A percentile compares a stretch with the other conserved stretches of the same genome.
These are phyloP conservation scores for Cicer arietinum DNA, from an alignment of 306 rosid genomes.

Conservation along the genomic window DNA sequence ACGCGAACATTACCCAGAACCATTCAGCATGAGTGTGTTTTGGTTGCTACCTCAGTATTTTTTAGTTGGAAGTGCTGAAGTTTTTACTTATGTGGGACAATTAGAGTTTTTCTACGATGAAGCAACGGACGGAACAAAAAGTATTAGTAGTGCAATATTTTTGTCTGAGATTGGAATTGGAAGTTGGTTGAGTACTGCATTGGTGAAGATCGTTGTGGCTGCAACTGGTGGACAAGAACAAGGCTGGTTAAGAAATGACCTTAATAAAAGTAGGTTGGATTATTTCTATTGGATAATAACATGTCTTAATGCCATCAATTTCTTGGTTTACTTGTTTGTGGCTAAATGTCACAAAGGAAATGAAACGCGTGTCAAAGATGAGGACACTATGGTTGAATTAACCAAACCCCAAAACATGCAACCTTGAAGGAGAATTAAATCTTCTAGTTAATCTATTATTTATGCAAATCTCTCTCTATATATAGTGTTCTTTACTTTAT, in stretches of 20 bases:
- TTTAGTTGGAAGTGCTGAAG: slow-evolving; percentile 63
- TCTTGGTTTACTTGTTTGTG: slow-evolving; percentile 49
- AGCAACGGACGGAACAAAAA: slow-evolving; percentile 69
- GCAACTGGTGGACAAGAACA: slow-evolving; percentile 46
- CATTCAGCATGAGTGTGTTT: slow-evolving; percentile 54
- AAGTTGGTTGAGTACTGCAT: slow-evolving; percentile 60
- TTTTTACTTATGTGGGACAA: slow-evolving; percentile 72
- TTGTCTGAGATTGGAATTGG: slow-evolving; percentile 62
- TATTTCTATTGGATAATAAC: slow-evolving; percentile 63
- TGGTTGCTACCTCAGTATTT: slow-evolving; percentile 73
- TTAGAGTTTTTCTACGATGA: slow-evolving; percentile 73
- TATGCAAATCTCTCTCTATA: neutral
- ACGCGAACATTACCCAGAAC: slow-evolving; percentile 32
- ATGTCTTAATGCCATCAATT: slow-evolving; percentile 47
- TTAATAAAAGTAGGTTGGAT: slow-evolving; percentile 54
- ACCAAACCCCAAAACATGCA: neutral
- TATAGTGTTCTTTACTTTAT: neutral
- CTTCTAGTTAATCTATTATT: neutral
- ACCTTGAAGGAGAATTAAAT: neutral
- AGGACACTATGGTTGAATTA: neutral
- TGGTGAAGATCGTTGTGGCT: slow-evolving; percentile 50
- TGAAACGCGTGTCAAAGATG: slow-evolving; percentile 37
- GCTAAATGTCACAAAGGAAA: slow-evolving; percentile 47
- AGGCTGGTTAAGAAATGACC: slow-evolving; percentile 61
- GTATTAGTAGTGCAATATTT: slow-evolving; percentile 65